Evolutionary conservation across 2,329 filamentous ascomycete genomes (phyloP), one percentile per base, ranked within the genome.

Genomic region (Talaromyces sp.): DNA sequence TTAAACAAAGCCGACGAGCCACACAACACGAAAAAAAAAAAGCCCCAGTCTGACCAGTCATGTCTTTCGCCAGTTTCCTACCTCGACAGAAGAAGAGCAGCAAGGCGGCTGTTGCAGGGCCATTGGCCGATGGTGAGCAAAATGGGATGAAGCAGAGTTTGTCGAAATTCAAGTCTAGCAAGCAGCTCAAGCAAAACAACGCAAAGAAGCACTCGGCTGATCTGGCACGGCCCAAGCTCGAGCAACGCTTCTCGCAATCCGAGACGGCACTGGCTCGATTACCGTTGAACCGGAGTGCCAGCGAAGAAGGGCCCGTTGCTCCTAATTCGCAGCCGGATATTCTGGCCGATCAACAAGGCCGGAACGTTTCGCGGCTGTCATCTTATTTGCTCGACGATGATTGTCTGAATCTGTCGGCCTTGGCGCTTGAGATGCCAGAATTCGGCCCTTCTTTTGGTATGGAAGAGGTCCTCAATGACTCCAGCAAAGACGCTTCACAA

Each of bases 331-430:
- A 55, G 31, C 30, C 34, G 7, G 47, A 53, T 31, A 23, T 4
- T 12, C 23, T 28, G 28, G 14, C 27, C 31, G 31, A 33, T 18
- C 40, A 63, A 42, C 23, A 31, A 30, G 33, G 8, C 65, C 53
- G 44, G 68, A 64, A 63, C 5, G 65, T 68, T 1, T 67, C 66
- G 10, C 69, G 68, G 1, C 68, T 69, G 28, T 69, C 72, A 56
- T 63, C 67, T 27, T 16, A 34, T 18, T 8, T 56, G 18, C 53
- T 33, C 14, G 53, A 56, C 6, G 36, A 57, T 31, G 28, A n/a
- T 31, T 23, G 27, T 4, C 30, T 27, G 2, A 50, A 70, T 18
- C 57, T 68, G n/a, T 70, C 72, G 28, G 67, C 71, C 9, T 40
- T 68, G 8, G 67, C 54, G 1, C 42, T 54, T 18, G 62, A 64